Evolutionary conservation across 2,329 filamentous ascomycete genomes (phyloP).

Genomic region (Penicillium verrucosum): DNA sequence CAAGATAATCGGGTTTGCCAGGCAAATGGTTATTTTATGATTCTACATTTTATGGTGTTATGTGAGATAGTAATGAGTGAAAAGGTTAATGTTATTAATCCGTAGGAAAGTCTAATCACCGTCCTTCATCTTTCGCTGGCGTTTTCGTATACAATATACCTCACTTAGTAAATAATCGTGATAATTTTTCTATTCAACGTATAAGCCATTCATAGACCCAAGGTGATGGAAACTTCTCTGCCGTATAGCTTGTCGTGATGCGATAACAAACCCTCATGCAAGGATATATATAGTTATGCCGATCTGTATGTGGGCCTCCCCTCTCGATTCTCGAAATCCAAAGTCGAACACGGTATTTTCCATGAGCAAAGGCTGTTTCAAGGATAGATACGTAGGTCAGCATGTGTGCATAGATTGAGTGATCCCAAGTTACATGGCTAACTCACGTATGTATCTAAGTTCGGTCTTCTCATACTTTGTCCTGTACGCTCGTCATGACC

Average conservation of each 20-base stretch:
- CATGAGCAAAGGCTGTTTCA: too few species aligned
- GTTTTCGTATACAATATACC: background rate
- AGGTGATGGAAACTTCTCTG: too few species aligned
- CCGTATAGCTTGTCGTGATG: background rate
- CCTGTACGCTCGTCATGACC: background rate
- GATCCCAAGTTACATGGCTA: background rate
- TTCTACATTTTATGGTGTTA: background rate
- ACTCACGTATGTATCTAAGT: background rate
- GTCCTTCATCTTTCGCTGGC: background rate
- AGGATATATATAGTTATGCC: background rate
- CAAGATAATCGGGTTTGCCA: background rate
- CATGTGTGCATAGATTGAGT: background rate
- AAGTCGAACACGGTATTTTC: background rate
- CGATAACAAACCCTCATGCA: background rate
- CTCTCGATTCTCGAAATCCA: background rate
- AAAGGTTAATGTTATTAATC: background rate
- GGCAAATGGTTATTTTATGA: too few species aligned
- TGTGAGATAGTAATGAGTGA: background rate
- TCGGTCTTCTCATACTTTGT: background rate
- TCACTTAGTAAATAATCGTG: background rate
- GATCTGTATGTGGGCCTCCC: too few species aligned
- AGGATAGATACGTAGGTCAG: background rate
- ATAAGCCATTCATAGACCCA: accelerated
- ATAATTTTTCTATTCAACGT: background rate
- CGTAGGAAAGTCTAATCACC: background rate